phyloP scores from a whole-genome alignment of 192 early-diverging fungal species.

The Backusella liffmaniae region DNA sequence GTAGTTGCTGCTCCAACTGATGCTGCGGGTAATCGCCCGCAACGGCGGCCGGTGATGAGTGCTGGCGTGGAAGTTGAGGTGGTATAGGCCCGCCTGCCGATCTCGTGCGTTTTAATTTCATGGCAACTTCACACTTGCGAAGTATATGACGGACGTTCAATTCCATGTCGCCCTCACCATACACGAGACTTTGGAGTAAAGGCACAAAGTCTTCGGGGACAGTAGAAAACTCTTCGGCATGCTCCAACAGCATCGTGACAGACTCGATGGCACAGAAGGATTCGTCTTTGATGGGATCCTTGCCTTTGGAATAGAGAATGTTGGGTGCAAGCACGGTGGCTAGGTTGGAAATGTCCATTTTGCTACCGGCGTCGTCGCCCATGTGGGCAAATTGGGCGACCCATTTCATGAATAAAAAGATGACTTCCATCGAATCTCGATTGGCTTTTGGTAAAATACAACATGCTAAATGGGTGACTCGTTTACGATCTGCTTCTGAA shows the following conservation, averaged over 20 bases:
- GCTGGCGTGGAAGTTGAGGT: slow-evolving; percentile 19
- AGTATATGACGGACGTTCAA: slow-evolving; percentile 54
- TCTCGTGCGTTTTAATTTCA: slow-evolving; percentile 47
- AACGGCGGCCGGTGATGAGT: slow-evolving; percentile 19
- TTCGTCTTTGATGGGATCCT: slow-evolving; percentile 77
- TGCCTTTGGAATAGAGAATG: slow-evolving; percentile 84
- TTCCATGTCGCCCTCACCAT: slow-evolving; percentile 45
- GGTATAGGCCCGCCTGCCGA: slow-evolving; percentile 21
- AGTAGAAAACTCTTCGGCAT: slow-evolving; percentile 62
- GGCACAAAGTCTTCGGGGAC: slow-evolving; percentile 57
- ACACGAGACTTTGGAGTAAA: slow-evolving; percentile 46
- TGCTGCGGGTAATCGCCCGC: not conserved
- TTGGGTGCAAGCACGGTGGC: slow-evolving; percentile 96
- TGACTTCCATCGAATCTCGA: slow-evolving; percentile 90
- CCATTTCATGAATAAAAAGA: slow-evolving; percentile 83
- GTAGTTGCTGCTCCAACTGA: not conserved
- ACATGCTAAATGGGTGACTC: slow-evolving; percentile 76
- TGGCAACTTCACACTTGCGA: slow-evolving; percentile 51
- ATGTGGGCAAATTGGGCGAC: slow-evolving; percentile 73
- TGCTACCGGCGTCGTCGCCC: slow-evolving; percentile 67
- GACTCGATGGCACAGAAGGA: slow-evolving; percentile 68
- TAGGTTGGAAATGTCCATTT: slow-evolving; percentile 91
- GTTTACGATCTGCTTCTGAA: slow-evolving; percentile 55
- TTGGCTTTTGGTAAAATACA: slow-evolving; percentile 92
- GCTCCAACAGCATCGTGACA: slow-evolving; percentile 62